phyloP scores from a whole-genome alignment of 306 rosid species.

The Betula pendula region DNA sequence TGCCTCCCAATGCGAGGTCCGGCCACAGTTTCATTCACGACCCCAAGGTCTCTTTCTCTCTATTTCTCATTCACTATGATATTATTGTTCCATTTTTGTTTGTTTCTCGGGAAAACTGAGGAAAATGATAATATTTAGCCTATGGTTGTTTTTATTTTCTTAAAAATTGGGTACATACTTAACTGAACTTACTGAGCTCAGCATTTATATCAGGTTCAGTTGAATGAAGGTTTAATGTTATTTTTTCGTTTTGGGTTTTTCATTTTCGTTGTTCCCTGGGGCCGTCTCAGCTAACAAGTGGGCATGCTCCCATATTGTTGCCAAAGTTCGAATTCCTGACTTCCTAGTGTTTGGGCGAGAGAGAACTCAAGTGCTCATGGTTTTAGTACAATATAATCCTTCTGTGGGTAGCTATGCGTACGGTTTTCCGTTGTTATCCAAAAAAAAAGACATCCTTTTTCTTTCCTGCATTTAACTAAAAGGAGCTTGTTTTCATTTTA shows the following conservation, averaged over 20 bases:
- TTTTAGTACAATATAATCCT: too few species aligned
- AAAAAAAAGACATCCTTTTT: background rate
- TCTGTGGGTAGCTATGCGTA: too few species aligned
- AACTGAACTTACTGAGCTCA: background rate
- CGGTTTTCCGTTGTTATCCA: background rate
- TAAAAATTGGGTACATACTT: background rate
- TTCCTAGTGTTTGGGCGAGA: too few species aligned
- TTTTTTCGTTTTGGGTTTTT: background rate
- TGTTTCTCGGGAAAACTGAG: background rate
- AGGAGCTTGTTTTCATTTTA: background rate
- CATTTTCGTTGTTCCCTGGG: too few species aligned
- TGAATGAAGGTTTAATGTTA: background rate
- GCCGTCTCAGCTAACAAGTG: too few species aligned
- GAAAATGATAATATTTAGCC: background rate
- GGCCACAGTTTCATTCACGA: conserved; percentile 99
- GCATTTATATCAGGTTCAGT: background rate
- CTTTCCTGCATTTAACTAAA: background rate
- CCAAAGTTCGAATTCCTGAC: too few species aligned
- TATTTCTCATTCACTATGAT: background rate
- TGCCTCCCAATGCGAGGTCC: conserved; percentile 95
- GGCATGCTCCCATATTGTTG: too few species aligned
- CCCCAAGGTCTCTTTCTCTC: conserved; percentile 65
- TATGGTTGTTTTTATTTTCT: background rate
- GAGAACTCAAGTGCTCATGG: too few species aligned
- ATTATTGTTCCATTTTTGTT: background rate